A percentile compares a stretch with the other conserved stretches of the same genome.
These are phyloP conservation scores for Rhodotorula sphaerocarpa DNA, from an alignment of 768 basidiomycete species.

Conservation along the genomic window DNA sequence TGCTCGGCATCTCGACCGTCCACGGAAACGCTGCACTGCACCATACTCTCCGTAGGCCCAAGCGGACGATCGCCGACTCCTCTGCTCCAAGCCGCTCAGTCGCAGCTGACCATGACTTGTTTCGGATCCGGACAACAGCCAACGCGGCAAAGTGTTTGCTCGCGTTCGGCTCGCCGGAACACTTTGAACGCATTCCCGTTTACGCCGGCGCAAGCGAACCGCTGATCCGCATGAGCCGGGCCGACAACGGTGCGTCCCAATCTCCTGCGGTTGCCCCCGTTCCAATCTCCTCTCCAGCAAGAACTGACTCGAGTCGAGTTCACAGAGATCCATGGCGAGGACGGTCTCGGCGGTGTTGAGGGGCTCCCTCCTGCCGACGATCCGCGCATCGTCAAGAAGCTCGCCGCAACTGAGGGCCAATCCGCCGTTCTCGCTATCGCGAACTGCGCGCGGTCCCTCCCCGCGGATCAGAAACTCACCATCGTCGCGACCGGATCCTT, in stretches of 20 bases:
- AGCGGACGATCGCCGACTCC: slow-evolving; percentile 41
- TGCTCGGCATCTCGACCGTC: slow-evolving; percentile 79
- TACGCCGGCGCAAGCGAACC: slow-evolving; percentile 65
- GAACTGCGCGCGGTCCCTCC: slow-evolving; percentile 48
- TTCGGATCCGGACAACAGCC: no score
- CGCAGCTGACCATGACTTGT: neutral
- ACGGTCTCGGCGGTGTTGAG: slow-evolving; percentile 76
- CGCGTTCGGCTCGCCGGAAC: slow-evolving; percentile 58
- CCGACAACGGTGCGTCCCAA: slow-evolving; percentile 46
- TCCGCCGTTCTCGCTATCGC: slow-evolving; percentile 61
- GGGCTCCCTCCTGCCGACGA: slow-evolving; percentile 56
- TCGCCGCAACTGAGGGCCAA: neutral
- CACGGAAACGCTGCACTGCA: slow-evolving; percentile 62
- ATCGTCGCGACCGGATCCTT: slow-evolving; percentile 72
- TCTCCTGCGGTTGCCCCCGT: no score
- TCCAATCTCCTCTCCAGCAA: slow-evolving; percentile 44
- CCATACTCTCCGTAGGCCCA: slow-evolving; percentile 48
- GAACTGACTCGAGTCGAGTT: slow-evolving; percentile 32
- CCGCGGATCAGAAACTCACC: slow-evolving; percentile 54
- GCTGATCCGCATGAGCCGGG: slow-evolving; percentile 54
- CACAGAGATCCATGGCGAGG: slow-evolving; percentile 62
- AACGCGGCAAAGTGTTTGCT: slow-evolving; percentile 72
- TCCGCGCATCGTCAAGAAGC: slow-evolving; percentile 46
- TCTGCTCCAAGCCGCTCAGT: neutral
- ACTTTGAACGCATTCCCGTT: slow-evolving; percentile 50